phyloP scores from a whole-genome alignment of 2,329 filamentous ascomycete species.

The Penicillium concentricum region DNA sequence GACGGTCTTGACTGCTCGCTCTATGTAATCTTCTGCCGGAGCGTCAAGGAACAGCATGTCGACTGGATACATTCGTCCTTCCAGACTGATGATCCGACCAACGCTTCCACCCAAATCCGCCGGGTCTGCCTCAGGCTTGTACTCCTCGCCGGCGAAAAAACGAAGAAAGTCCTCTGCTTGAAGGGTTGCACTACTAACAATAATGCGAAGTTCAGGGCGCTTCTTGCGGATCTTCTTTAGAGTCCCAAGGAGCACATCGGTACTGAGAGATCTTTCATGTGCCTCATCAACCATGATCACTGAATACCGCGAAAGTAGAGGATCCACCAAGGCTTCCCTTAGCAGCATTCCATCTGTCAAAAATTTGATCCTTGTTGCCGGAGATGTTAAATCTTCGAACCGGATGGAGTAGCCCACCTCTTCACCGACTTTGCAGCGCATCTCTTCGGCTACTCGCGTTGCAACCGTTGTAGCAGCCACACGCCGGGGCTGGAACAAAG shows the following conservation, averaged over 20 bases:
- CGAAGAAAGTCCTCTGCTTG: conserved; percentile 81
- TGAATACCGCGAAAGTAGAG: conserved; percentile 83
- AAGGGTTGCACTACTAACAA: conserved; percentile 90
- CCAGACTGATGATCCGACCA: conserved; percentile 74
- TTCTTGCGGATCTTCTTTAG: conserved; percentile 85
- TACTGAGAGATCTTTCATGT: conserved; percentile 89
- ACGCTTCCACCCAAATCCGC: conserved; percentile 41
- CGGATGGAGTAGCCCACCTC: conserved; percentile 90
- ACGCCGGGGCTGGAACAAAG: conserved; percentile 67
- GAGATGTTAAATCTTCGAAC: conserved; percentile 87
- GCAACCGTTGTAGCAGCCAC: conserved; percentile 91
- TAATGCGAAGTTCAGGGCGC: conserved; percentile 77
- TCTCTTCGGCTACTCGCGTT: conserved; percentile 82
- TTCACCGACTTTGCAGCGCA: conserved; percentile 80
- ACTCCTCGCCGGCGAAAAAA: conserved; percentile 66
- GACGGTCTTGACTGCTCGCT: conserved; percentile 76
- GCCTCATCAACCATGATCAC: conserved; percentile 98
- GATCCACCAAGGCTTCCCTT: conserved; percentile 89
- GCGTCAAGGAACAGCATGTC: conserved; percentile 78
- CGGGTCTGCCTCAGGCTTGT: conserved; percentile 35
- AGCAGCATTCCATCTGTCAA: conserved; percentile 90
- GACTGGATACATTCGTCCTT: conserved; percentile 85
- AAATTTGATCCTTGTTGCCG: conserved; percentile 86
- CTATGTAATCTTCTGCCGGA: conserved; percentile 82
- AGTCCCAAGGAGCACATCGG: conserved; percentile 83